phyloP scores from a whole-genome alignment of 2,329 filamentous ascomycete species.

The Phoma herbarum region DNA sequence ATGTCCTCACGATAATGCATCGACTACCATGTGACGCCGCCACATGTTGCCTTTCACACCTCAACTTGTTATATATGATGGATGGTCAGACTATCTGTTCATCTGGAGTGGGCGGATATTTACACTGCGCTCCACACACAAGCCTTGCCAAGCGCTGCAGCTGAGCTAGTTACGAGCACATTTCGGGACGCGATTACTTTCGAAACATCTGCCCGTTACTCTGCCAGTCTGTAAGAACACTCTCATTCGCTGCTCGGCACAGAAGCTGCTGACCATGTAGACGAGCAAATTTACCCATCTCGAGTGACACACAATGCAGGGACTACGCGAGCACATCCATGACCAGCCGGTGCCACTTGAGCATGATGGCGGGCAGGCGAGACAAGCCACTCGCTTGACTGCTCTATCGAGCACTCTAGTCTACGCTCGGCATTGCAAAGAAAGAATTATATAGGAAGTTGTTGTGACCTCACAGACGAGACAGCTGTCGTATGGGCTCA shows the following conservation, averaged over 20 bases:
- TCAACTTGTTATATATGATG: background rate
- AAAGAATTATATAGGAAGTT: constrained; percentile 1
- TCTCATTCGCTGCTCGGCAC: constrained; percentile 2
- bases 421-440: background rate
- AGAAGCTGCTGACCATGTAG: background rate
- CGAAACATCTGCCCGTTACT: constrained; percentile 5
- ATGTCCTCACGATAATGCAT: background rate
- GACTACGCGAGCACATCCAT: background rate
- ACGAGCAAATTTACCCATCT: constrained; percentile 12
- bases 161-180: constrained; percentile 19
- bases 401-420: background rate
- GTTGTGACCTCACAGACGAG: background rate
- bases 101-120: background rate
- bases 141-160: constrained; percentile 21
- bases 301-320: background rate
- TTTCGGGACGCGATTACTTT: constrained; percentile 3
- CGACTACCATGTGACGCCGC: background rate
- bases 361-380: constrained; percentile 7
- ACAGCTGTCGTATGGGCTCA: background rate
- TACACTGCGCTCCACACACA: background rate
- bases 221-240: background rate
- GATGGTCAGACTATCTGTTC: background rate
- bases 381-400: constrained; percentile 1
- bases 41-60: no score
- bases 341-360: constrained; percentile 4